Percentiles rank a stretch among this genome's conserved stretches.
Evolutionary conservation across 305 asterid genomes (phyloP).

Genomic region (Caryopteris hybrid): DNA sequence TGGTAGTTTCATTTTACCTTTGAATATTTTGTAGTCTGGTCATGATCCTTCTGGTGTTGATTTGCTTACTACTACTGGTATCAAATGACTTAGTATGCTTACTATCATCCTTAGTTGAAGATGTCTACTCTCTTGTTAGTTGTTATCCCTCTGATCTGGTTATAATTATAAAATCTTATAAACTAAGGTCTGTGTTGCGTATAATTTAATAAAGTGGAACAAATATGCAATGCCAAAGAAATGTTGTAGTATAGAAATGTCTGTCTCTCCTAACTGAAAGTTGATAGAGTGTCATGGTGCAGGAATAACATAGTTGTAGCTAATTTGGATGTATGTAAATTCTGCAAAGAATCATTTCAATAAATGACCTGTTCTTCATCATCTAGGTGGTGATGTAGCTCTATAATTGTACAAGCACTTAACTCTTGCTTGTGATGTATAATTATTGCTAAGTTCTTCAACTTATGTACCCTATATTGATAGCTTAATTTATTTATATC

Average conservation of each 20-base stretch:
- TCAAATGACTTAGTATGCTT: not conserved
- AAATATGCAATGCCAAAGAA: not conserved
- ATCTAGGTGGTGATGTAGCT: not conserved
- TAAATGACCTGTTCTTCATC: not conserved
- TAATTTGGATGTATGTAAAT: not conserved
- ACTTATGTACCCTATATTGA: slow-evolving; percentile 5
- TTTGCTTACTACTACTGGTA: not conserved
- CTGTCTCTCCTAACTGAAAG: not conserved
- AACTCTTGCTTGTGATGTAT: not conserved
- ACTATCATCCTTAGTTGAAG: not conserved
- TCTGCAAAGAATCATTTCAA: not conserved
- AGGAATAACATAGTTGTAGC: not conserved
- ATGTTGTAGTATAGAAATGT: not conserved
- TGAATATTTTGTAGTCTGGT: not conserved
- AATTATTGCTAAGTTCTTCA: not conserved
- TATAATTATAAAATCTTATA: not conserved
- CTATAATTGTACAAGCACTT: not conserved
- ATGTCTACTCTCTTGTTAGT: not conserved
- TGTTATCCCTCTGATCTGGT: not conserved
- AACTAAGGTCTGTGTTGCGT: not conserved
- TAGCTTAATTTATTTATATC: slow-evolving; percentile 20
- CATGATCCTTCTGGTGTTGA: not conserved
- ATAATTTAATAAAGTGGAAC: not conserved
- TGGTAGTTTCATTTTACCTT: slow-evolving; percentile 6
- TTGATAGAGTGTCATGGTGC: not conserved